Base-by-base conservation (phyloP, 768 basidiomycete species). In the Macrolepiota fuliginosa region DNA sequence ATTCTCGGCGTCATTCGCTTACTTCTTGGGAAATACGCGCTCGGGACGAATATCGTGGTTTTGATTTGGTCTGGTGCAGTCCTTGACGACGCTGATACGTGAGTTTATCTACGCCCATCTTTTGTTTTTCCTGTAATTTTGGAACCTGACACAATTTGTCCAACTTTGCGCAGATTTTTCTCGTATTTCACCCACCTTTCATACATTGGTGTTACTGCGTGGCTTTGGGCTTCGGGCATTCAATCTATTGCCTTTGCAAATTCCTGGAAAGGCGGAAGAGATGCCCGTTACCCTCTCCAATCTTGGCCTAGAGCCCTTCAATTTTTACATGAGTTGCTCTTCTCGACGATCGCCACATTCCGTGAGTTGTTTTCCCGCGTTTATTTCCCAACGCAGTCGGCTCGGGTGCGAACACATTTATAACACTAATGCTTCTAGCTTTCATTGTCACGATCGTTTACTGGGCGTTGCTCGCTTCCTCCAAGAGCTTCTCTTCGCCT, bases 141-240 rank as follows among this genome's bases (percentile, higher is more conserved):
- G 7, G 9, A 46, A 22, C 47, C 3, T 35, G 42, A 6, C 19
- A 7, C 29, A 3, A 32, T 19, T 6, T 42, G 13, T 42, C 11
- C 4, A n/a, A 13, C 39, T 9, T n/a, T 22, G 25, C 17, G 13
- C 54, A 66, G 65, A 24, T 66, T 54, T 36, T 62, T 66, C 24
- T 59, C 65, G 4, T 64, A 62, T 54, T 66, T 66, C 32, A 66
- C 65, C 13, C 58, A 64, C 17, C 58, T 66, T 32, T 59, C 61
- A 3, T 66, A 56, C 22, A 42, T 61, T 17, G 65, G 65, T 3
- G 11, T 64, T 10, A 54, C 50, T 25, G 63, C 63, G 1, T 66
- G 63, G 50, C 53, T 66, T 49, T 64, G 58, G 39, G 65, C 65
- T 12, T 64, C 65, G 13, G 65, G 63, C 2, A 39, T 60, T 13